Percentiles rank a stretch among this genome's conserved stretches.
Evolutionary conservation across 1,139 yeast species (phyloP).

Genomic region (Pichia sp.): DNA sequence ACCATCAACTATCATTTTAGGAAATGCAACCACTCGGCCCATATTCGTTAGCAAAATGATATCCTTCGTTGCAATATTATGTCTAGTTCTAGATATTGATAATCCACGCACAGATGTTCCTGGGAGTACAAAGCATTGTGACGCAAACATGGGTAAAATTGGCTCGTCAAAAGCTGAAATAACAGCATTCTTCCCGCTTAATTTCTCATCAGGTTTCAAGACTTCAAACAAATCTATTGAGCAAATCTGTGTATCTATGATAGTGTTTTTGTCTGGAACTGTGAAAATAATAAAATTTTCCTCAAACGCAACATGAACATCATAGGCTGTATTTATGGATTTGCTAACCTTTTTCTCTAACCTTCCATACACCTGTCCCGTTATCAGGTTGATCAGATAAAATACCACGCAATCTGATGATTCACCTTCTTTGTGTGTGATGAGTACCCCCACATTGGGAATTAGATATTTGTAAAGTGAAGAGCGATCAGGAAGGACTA

Average conservation of each 20-base stretch:
- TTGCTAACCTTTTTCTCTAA: constrained; percentile 7
- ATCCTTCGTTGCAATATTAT: constrained; percentile 72
- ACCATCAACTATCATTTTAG: constrained; percentile 60
- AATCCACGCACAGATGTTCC: constrained; percentile 46
- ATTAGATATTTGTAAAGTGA: constrained; percentile 82
- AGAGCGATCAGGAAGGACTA: constrained; percentile 62
- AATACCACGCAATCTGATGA: constrained; percentile 35
- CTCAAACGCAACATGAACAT: constrained; percentile 57
- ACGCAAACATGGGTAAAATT: constrained; percentile 39
- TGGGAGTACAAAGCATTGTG: constrained; percentile 61
- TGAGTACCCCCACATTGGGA: constrained; percentile 60
- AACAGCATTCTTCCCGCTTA: constrained; percentile 23
- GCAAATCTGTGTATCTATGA: constrained; percentile 53
- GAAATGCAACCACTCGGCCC: constrained; percentile 67
- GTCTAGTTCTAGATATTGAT: constrained; percentile 57
- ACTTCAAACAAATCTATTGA: constrained; percentile 80
- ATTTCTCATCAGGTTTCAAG: constrained; percentile 42
- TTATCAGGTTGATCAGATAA: constrained; percentile 59
- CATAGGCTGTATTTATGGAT: background rate
- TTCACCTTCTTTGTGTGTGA: constrained; percentile 38
- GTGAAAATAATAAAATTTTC: constrained; percentile 84
- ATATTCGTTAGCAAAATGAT: constrained; percentile 53
- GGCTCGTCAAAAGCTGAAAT: constrained; percentile 25
- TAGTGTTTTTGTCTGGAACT: constrained; percentile 42
- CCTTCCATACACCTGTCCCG: constrained; percentile 57